Base-by-base conservation (phyloP, 345 rosid genomes). In the Moricandia moricandioides region DNA sequence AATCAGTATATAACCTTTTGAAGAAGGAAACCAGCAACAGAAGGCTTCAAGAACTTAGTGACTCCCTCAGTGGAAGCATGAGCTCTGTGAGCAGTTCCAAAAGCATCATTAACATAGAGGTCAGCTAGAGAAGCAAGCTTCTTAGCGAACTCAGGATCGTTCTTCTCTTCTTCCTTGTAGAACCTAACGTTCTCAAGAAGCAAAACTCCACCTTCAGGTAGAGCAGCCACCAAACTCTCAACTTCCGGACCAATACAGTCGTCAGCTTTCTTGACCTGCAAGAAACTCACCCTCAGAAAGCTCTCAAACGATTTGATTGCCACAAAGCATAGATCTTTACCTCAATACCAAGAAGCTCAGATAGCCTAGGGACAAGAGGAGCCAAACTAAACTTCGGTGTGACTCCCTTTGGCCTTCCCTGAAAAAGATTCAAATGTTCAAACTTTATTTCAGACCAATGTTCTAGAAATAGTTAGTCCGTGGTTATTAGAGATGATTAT, bases 401-500 rank as follows among this genome's bases (percentile, higher is more conserved):
- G 16, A 89, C 91, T 80, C 98, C 98, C 85, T 92, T 92, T 8
- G 98, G 98, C 26, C 97, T 91, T 24, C 98, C 98, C 97, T 91
- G 88, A 16, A 51, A 51, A 86, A 83, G 31, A 47, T 49, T 31
- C 49, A 47, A 43, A 47, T 47, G 52, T 47, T 47, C 18, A 47
- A 47, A 16, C 35, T 47, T 47, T 47, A 47, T 5, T 4, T 47
- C 52, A 47, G 17, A 47, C 37, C 7, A 47, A n/a, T 4, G n/a
- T n/a, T 21, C 24, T 0, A 21, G 24, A 21, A 21, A 21, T 21
- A 1, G 24, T 21, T 21, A 21, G 24, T 1, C 24, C 24, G 24
- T 21, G 24, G 24, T 21, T 2, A 21, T n/a, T n/a, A 21, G 2
- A 21, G 24, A 21, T 21, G 24, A 1, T 2, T 21, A 21, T 21